Evolutionary conservation across 257 asterid species (phyloP), one percentile per base, ranked within the genome.

Genomic region (Plectranthus barbatus): DNA sequence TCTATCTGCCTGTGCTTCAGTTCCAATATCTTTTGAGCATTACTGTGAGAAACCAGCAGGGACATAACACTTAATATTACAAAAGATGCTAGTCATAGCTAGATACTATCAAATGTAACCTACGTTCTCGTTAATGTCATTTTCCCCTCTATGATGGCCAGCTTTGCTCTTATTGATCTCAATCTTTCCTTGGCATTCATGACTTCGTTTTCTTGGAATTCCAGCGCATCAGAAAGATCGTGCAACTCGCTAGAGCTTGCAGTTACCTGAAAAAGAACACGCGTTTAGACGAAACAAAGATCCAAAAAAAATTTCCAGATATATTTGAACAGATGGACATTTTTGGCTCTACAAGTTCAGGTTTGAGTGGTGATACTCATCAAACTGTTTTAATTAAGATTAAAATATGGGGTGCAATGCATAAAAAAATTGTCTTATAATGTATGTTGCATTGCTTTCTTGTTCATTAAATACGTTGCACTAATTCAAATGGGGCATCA

Each of bases 121-220:
- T 73, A 90, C 97, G 19, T 58, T 45, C 76, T 70, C 20, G 94
- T 74, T 72, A 93, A 60, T 44, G 95, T 65, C 92, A 78, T 79
- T 79, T 86, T 93, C 66, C 99, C 96, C 78, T 87, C 92, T 37
- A 84, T 50, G 64, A 93, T 75, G 62, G 95, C 90, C 56, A 93
- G 66, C 74, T 78, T 82, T 74, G 95, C 94, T 67, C 85, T 86
- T 40, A 81, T 67, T 64, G 91, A 79, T 60, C 97, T 79, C 72
- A 93, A 64, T 41, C 73, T 79, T 66, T 80, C 94, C 68, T 80
- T 80, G 20, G 90, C 80, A 63, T 73, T 76, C 81, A 81, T 80
- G 82, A 82, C 15, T 55, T 85, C 92, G 44, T 84, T 90, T 83
- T 93, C 95, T 68, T 82, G 93, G 75, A 90, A 84, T 75, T 93